Conservation (phyloP, 2,329 filamentous ascomycete species). For the Aureobasidium sp. region DNA sequence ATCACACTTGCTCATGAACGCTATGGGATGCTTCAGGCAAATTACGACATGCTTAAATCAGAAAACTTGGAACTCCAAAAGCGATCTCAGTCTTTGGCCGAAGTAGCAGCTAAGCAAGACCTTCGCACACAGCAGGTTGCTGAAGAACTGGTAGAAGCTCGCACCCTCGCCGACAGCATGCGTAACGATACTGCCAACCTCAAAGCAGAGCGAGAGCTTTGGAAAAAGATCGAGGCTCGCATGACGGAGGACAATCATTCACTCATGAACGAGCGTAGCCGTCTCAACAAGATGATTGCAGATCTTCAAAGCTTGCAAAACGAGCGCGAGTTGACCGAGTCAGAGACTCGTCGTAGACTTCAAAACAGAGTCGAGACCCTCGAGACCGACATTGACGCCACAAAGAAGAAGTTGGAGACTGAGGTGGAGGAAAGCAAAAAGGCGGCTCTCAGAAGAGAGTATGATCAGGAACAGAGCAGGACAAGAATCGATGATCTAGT, state of each 20-base stretch:
- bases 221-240: slow-evolving; percentile 86
- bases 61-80: slow-evolving; percentile 86
- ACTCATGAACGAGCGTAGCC: slow-evolving; percentile 72
- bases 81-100: slow-evolving; percentile 65
- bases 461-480: slow-evolving; percentile 77
- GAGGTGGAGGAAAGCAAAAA: slow-evolving; percentile 82
- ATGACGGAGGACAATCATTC: slow-evolving; percentile 81
- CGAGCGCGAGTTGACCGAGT: slow-evolving; percentile 77
- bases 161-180: slow-evolving; percentile 73
- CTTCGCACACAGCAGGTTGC: slow-evolving; percentile 83
- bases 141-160: slow-evolving; percentile 83
- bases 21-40: slow-evolving; percentile 81
- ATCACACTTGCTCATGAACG: slow-evolving; percentile 73
- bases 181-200: slow-evolving; percentile 86
- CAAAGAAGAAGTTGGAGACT: slow-evolving; percentile 73
- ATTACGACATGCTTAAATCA: slow-evolving; percentile 71
- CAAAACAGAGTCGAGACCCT: slow-evolving; percentile 70
- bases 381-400: slow-evolving; percentile 67
- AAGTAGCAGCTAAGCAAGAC: slow-evolving; percentile 83
- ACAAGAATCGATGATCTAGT: slow-evolving; percentile 90
- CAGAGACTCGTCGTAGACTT: slow-evolving; percentile 70
- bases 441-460: slow-evolving; percentile 74
- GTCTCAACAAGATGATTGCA: slow-evolving; percentile 72
- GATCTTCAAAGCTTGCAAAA: slow-evolving; percentile 86
- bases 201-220: slow-evolving; percentile 89